Base-by-base conservation (phyloP, 179 eudicot genomes). In the Beta macrorhiza region DNA sequence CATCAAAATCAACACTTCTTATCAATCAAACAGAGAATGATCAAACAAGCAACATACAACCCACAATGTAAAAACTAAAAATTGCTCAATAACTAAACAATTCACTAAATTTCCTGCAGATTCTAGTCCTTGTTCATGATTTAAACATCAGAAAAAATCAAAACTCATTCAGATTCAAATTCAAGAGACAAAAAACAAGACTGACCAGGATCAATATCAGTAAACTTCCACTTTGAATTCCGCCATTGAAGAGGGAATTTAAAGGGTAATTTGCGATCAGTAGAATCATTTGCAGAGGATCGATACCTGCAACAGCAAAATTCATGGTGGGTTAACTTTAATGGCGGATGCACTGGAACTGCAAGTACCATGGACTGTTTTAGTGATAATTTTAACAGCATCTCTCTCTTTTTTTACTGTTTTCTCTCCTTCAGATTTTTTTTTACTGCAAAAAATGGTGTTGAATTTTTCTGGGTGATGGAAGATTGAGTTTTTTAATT, bases 121-220 rank as follows among this genome's bases (percentile, higher is more conserved):
- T 68, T 68, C 1, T 68, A 42, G 8, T 37, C 3, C 12, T 49
- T 72, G 7, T 5, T 20, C 45, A 52, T 22, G 17, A 47, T 47
- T 2, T 0, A 37, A 68, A 51, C 51, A 70, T 6, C 17, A 61
- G 7, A 20, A 20, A 20, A 59, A 44, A 78, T 72, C 29, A 62
- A 20, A 78, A 17, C 16, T 25, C 67, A 12, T 5, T 20, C n/a
- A 42, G 20, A 32, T 4, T 14, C n/a, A 53, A 79, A 37, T 4
- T 10, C 6, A 20, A 20, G 4, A 29, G 59, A 22, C 11, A 52
- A n/a, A 53, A 65, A 70, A 4, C 9, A 14, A 79, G 79, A 89
- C 75, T 32, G 0, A 92, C 97, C 83, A 69, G 86, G 76, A 83
- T 92, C 88, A 62, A 91, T 84, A n/a, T 86, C 91, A 71, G 85